Percentiles rank a stretch among this genome's conserved stretches.
Conservation (phyloP, 768 basidiomycete genomes). For the Pleurotus tuber-regium region DNA sequence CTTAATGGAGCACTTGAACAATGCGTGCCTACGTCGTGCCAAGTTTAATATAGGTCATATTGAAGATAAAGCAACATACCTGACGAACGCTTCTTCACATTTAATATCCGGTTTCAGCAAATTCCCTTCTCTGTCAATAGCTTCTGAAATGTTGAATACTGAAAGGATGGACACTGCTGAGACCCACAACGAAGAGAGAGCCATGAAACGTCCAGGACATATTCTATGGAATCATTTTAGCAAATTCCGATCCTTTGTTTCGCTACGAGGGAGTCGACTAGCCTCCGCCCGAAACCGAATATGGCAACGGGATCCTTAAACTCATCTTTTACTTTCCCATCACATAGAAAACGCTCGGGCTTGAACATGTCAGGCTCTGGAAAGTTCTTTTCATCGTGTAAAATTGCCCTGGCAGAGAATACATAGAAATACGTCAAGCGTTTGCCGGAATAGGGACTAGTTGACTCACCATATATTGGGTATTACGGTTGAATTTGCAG, state of each 20-base stretch:
- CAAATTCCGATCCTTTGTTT: background rate
- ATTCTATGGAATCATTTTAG: background rate
- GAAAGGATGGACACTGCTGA: background rate
- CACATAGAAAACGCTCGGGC: slow-evolving; percentile 29
- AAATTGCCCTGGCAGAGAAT: slow-evolving; percentile 26
- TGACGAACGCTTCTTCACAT: too few relatives aligned
- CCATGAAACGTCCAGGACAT: slow-evolving; percentile 2
- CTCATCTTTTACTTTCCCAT: background rate
- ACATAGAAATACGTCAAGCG: background rate
- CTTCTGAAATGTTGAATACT: background rate
- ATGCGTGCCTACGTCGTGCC: too few relatives aligned
- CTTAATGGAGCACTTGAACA: too few relatives aligned
- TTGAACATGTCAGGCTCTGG: slow-evolving; percentile 26
- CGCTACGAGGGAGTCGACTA: background rate
- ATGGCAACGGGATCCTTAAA: background rate
- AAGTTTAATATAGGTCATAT: too few relatives aligned
- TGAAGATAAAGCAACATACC: too few relatives aligned
- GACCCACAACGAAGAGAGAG: background rate
- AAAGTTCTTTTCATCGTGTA: slow-evolving; percentile 26
- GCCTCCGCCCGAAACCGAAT: slow-evolving; percentile 1
- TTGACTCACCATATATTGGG: slow-evolving; percentile 27
- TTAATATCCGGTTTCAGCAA: too few relatives aligned
- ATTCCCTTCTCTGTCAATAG: too few relatives aligned
- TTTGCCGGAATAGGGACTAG: background rate
- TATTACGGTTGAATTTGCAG: slow-evolving; percentile 26